A percentile compares a stretch with the other conserved stretches of the same genome.
Evolutionary conservation across 2,329 filamentous ascomycete genomes (phyloP).

Genomic region (Fusarium subtropicale): DNA sequence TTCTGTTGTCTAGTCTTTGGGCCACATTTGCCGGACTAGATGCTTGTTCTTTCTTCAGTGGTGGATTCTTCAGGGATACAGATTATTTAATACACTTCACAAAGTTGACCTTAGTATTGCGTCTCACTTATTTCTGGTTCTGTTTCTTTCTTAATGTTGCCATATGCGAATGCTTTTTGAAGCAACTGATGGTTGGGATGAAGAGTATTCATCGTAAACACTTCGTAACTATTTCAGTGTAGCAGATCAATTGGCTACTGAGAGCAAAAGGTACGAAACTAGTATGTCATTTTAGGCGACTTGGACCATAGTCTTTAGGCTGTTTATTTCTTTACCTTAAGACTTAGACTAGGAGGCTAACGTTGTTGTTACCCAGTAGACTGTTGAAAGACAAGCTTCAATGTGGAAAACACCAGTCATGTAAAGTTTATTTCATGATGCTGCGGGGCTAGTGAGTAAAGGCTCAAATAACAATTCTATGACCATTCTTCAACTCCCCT

Average conservation of each 20-base stretch:
- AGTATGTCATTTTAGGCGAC: too few species aligned
- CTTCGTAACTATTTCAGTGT: too few species aligned
- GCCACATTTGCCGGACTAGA: background rate
- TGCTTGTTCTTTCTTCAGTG: constrained; percentile 14
- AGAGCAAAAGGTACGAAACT: too few species aligned
- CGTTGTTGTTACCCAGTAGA: too few species aligned
- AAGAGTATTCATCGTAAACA: too few species aligned
- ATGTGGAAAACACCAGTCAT: accelerated
- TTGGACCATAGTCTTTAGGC: too few species aligned
- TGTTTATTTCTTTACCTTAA: too few species aligned
- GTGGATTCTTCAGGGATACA: constrained; percentile 11
- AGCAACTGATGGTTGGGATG: too few species aligned
- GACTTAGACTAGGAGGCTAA: too few species aligned
- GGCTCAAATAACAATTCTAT: background rate
- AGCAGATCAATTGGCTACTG: too few species aligned
- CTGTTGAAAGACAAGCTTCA: background rate
- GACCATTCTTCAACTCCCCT: background rate
- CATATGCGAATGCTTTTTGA: too few species aligned
- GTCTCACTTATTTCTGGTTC: accelerated
- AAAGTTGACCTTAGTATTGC: background rate
- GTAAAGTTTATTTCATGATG: too few species aligned
- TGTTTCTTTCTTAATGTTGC: accelerated
- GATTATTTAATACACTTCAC: constrained; percentile 23
- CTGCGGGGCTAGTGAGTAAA: background rate
- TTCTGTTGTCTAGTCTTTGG: constrained; percentile 2